Conservation (phyloP, 495 filamentous ascomycete genomes). For the Barbatosphaeria neglecta region DNA sequence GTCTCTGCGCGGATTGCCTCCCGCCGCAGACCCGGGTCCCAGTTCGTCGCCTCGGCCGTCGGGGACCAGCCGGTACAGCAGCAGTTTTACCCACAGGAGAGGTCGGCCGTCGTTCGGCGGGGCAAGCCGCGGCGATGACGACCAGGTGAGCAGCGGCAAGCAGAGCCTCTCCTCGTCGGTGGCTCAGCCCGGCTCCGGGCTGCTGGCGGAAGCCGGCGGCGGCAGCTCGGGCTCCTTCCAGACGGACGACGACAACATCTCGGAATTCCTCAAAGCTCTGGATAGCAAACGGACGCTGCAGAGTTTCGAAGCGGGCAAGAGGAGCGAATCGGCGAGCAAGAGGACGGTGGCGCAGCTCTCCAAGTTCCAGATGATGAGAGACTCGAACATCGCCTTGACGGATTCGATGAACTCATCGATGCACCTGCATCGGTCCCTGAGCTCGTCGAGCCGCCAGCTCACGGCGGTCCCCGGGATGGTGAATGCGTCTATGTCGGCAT, state of each 20-base stretch:
- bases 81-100: slow-evolving; percentile 53
- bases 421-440: slow-evolving; percentile 69
- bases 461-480: slow-evolving; percentile 77
- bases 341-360: slow-evolving; percentile 58
- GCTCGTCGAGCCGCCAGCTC: slow-evolving; percentile 72
- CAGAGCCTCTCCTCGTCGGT: slow-evolving; percentile 72
- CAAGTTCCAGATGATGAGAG: slow-evolving; percentile 73
- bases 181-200: slow-evolving; percentile 74
- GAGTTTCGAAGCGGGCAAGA: slow-evolving; percentile 49
- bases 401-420: slow-evolving; percentile 83
- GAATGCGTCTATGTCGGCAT: slow-evolving; percentile 67
- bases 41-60: slow-evolving; percentile 57
- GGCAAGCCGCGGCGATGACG: slow-evolving; percentile 58
- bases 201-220: slow-evolving; percentile 59
- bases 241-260: slow-evolving; percentile 82
- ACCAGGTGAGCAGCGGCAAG: slow-evolving; percentile 75
- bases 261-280: slow-evolving; percentile 79
- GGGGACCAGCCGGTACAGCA: slow-evolving; percentile 68
- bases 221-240: slow-evolving; percentile 70
- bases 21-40: slow-evolving; percentile 49
- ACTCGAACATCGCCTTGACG: slow-evolving; percentile 72
- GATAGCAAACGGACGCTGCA: slow-evolving; percentile 70
- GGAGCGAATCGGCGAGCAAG: slow-evolving; percentile 47
- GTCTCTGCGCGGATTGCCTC: slow-evolving; percentile 42
- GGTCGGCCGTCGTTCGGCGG: slow-evolving; percentile 63